Percentiles rank a stretch among this genome's conserved stretches.
Evolutionary conservation across 257 asterid genomes (phyloP).

Genomic region (Ligustrum vulgare): DNA sequence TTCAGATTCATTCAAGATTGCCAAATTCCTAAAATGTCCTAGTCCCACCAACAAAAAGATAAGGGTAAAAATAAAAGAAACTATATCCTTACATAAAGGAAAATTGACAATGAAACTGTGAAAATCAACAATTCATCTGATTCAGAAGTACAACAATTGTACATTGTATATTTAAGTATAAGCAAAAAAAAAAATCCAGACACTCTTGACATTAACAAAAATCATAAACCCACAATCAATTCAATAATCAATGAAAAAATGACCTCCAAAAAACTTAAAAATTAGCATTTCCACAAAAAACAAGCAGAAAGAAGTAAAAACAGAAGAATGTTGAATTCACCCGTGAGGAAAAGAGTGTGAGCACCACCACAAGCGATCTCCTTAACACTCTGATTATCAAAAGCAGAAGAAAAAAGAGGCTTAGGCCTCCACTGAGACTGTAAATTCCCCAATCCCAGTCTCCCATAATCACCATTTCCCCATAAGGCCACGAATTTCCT

Average conservation of each 20-base stretch:
- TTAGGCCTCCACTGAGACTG: constrained; percentile 80
- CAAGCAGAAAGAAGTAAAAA: background rate
- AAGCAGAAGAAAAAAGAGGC: constrained; percentile 53
- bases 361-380: constrained; percentile 95
- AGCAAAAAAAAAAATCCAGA: background rate
- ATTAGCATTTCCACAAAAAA: background rate
- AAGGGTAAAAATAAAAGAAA: background rate
- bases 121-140: background rate
- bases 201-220: background rate
- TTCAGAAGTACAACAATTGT: background rate
- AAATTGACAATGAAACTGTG: background rate
- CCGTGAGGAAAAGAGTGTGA: constrained; percentile 89
- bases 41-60: background rate
- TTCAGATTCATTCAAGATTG: background rate
- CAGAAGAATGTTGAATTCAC: constrained; percentile 31
- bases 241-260: background rate
- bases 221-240: background rate
- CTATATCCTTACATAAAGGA: background rate
- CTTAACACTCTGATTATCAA: constrained; percentile 59
- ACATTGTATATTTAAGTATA: background rate
- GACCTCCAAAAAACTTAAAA: background rate
- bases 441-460: constrained; percentile 83
- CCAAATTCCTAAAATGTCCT: background rate
- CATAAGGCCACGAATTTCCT: constrained; percentile 74
- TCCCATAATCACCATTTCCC: constrained; percentile 98